Evolutionary conservation across 768 basidiomycete species (phyloP).

Genomic region (Tubosaeta brunneosetosa): DNA sequence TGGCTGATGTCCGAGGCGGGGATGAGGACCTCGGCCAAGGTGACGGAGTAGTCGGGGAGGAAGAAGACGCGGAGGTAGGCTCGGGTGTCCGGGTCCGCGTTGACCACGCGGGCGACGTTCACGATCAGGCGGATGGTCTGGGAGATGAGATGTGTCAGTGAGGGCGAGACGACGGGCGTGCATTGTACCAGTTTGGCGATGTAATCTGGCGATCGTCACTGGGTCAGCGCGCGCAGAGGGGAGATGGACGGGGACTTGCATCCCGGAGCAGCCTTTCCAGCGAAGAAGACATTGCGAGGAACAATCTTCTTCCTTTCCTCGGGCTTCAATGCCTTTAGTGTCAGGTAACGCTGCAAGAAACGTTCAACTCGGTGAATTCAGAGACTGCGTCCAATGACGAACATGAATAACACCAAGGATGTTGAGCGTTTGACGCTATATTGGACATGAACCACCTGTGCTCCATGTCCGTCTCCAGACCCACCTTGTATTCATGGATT

Average conservation of each 20-base stretch:
- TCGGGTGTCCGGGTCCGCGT: slow-evolving; percentile 78
- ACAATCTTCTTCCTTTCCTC: slow-evolving; percentile 77
- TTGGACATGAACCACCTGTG: neutral
- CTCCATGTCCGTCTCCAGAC: neutral
- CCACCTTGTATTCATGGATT: slow-evolving; percentile 88
- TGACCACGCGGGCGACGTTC: slow-evolving; percentile 69
- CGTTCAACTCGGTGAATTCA: neutral
- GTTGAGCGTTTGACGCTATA: slow-evolving; percentile 87
- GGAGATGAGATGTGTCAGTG: neutral
- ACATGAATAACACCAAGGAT: slow-evolving; percentile 88
- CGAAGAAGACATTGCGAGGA: slow-evolving; percentile 93
- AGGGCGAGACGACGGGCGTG: neutral
- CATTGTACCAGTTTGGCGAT: slow-evolving; percentile 75
- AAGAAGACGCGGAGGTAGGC: slow-evolving; percentile 87
- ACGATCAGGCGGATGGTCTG: slow-evolving; percentile 92
- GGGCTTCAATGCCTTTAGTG: slow-evolving; percentile 72
- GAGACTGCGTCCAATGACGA: slow-evolving; percentile 20
- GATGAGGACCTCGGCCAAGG: slow-evolving; percentile 77
- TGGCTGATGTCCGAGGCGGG: slow-evolving; percentile 94
- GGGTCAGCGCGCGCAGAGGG: slow-evolving; percentile 4
- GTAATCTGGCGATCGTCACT: slow-evolving; percentile 50
- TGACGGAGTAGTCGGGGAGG: slow-evolving; percentile 93
- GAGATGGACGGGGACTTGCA: slow-evolving; percentile 43
- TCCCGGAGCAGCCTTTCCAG: slow-evolving; percentile 94
- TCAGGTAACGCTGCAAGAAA: slow-evolving; percentile 65